Percentiles rank a stretch among this genome's conserved stretches.
Conservation (phyloP, 106 monocot genomes). For the Cymbidium sinense region DNA sequence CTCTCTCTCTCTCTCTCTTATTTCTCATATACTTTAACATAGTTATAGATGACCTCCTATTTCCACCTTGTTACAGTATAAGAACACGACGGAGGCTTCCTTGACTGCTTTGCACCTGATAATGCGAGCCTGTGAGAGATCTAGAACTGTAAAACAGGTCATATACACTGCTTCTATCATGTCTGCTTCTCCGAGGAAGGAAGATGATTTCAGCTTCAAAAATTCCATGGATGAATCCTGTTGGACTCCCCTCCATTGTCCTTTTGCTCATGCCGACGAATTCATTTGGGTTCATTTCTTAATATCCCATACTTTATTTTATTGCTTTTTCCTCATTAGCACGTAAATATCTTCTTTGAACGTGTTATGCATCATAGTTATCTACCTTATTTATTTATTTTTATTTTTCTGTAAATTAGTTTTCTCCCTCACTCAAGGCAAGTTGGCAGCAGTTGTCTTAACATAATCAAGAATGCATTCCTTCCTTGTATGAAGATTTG, state of each 20-base stretch:
- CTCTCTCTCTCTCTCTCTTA: no score
- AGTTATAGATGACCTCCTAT: no score
- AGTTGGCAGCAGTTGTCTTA: no score
- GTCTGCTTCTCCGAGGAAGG: conserved; percentile 16
- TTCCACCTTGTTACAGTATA: not conserved
- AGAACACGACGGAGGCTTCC: conserved; percentile 10
- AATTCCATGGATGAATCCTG: conserved; percentile 49
- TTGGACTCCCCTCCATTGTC: conserved; percentile 47
- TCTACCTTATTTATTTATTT: no score
- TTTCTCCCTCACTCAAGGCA: no score
- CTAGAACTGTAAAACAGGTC: not conserved
- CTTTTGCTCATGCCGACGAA: not conserved
- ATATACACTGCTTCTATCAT: conserved; percentile 34
- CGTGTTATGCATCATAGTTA: conserved; percentile 27
- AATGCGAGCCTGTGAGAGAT: not conserved
- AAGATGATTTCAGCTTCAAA: conserved; percentile 17
- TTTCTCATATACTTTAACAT: not conserved
- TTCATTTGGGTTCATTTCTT: no score
- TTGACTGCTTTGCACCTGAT: not conserved
- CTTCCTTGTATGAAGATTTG: no score
- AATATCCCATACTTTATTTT: no score
- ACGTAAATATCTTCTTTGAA: no score
- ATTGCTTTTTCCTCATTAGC: not conserved
- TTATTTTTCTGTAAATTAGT: no score
- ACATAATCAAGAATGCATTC: no score